Conservation (phyloP, 2,329 filamentous ascomycete species). For the Aspergillus terreus region DNA sequence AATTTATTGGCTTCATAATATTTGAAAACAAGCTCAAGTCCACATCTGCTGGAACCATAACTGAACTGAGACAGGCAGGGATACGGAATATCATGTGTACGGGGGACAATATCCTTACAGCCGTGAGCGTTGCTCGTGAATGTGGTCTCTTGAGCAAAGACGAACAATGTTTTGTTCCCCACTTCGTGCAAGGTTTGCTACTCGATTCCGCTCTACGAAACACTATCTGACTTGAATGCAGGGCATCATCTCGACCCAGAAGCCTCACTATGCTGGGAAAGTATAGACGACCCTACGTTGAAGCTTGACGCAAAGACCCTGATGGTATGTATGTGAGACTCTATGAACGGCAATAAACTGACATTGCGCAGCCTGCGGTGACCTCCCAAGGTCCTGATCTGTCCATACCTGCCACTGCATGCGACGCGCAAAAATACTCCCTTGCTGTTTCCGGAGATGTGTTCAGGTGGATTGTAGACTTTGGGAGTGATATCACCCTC, state of each 20-base stretch:
- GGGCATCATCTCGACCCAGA: conserved; percentile 70
- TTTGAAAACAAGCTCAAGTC: conserved; percentile 98
- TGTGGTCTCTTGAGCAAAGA: conserved; percentile 76
- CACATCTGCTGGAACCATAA: conserved; percentile 73
- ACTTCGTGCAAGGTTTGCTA: conserved; percentile 67
- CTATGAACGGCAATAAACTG: conserved; percentile 6
- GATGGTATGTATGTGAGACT: conserved; percentile 45
- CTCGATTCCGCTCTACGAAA: not conserved
- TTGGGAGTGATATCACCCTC: conserved; percentile 73
- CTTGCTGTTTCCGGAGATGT: conserved; percentile 88
- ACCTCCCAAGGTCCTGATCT: conserved; percentile 69
- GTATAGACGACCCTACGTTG: conserved; percentile 80
- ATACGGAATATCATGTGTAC: conserved; percentile 96
- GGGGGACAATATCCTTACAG: conserved; percentile 94
- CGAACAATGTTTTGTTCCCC: conserved; percentile 88
- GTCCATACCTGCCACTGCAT: conserved; percentile 80
- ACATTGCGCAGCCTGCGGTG: conserved; percentile 60
- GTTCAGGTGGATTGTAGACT: conserved; percentile 95
- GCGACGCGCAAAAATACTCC: conserved; percentile 78
- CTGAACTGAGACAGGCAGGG: conserved; percentile 75
- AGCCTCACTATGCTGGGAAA: conserved; percentile 80
- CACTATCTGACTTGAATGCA: conserved; percentile 23
- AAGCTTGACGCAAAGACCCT: conserved; percentile 76
- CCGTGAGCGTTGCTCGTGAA: conserved; percentile 90
- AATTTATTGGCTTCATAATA: conserved; percentile 94